Evolutionary conservation across 176 grass and related monocot species (phyloP), one percentile per base, ranked within the genome.

Genomic region (Phoenix roebelenii): DNA sequence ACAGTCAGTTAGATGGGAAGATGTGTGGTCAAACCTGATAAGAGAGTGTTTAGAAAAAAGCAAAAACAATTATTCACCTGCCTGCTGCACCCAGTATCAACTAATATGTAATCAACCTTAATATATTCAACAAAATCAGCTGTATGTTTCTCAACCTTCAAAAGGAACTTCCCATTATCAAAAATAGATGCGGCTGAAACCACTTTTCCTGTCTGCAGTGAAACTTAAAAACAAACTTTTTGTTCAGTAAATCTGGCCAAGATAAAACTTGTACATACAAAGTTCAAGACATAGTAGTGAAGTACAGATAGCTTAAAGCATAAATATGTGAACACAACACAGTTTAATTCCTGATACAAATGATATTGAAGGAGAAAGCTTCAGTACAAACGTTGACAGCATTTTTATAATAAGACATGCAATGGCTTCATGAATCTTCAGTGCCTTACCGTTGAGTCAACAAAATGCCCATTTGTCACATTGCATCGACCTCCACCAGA

Each of bases 401-500:
- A 12, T 44, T 44, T 44, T 3, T 9, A 44, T 44, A 44, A 44
- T 12, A 44, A 9, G 35, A 1, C 35, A 44, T 44, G 35, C 35
- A 44, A 44, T 9, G 12, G 12, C 35, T 44, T 44, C 35, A 44
- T 44, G 49, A 57, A 23, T 23, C 10, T 16, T 44, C 5, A 16
- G 32, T 51, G 6, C 2, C 60, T 5, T 73, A 97, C 92, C 72
- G 24, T 2, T 49, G 81, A 55, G 50, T 97, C 87, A 55, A 77
- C 58, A 57, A 85, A 83, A 79, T 88, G 87, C 25, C 87, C 87
- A 60, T 97, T 97, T 50, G 92, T 97, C 5, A 91, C 92, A 29
- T 97, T 97, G 83, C 87, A 91, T 57, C 87, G 78, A 29, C 92
- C 92, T 26, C 92, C 92, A 57, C 92, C 92, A 52, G 92, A 97